Conservation (phyloP, 2,329 filamentous ascomycete genomes). For the Claviceps lovelessii region DNA sequence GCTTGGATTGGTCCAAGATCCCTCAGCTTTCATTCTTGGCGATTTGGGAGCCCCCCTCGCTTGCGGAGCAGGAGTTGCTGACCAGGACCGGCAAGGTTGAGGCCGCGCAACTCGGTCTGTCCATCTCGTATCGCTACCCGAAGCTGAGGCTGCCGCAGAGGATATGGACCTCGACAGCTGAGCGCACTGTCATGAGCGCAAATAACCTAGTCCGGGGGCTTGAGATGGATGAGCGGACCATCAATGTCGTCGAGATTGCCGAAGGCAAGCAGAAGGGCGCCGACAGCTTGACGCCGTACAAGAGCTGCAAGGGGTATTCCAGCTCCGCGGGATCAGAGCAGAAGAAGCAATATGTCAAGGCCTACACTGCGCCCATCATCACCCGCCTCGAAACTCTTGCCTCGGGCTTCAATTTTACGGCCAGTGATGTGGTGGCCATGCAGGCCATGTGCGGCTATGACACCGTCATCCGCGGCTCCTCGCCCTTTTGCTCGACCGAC, state of each 20-base stretch:
- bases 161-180: conserved; percentile 49
- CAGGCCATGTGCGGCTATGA: conserved; percentile 54
- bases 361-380: conserved; percentile 47
- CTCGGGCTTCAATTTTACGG: conserved; percentile 47
- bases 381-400: conserved; percentile 38
- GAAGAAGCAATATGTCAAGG: conserved; percentile 32
- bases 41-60: conserved; percentile 41
- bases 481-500: conserved; percentile 44
- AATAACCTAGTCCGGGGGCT: conserved; percentile 43
- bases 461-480: conserved; percentile 46
- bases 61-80: conserved; percentile 42
- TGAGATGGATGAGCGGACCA: conserved; percentile 36
- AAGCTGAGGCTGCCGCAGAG: conserved; percentile 35
- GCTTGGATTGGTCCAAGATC: conserved; percentile 42
- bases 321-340: conserved; percentile 42
- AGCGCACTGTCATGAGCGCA: conserved; percentile 44
- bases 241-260: conserved; percentile 39
- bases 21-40: conserved; percentile 41
- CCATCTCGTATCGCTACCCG: conserved; percentile 39
- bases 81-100: conserved; percentile 48
- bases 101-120: conserved; percentile 45
- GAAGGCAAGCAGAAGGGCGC: conserved; percentile 44
- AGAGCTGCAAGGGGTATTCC: conserved; percentile 48
- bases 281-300: conserved; percentile 48
- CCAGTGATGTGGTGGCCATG: conserved; percentile 49